phyloP scores from a whole-genome alignment of 306 rosid species.

The Lupinus albus region DNA sequence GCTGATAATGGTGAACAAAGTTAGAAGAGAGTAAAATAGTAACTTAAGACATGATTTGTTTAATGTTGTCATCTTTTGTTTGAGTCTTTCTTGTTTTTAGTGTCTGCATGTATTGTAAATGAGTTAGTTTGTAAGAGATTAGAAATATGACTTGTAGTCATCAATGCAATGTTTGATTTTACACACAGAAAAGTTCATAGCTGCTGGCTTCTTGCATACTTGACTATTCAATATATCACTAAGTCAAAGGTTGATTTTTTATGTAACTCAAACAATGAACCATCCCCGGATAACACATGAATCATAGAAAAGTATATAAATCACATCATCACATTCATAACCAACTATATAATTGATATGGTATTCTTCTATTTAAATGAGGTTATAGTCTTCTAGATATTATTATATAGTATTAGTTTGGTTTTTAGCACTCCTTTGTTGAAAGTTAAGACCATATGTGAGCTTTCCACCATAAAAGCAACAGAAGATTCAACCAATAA shows the following conservation, averaged over 20 bases:
- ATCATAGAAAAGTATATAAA: too few relatives aligned
- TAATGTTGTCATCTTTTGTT: conserved; percentile 42
- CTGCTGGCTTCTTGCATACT: conserved; percentile 5
- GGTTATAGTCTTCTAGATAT: too few relatives aligned
- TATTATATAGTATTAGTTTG: too few relatives aligned
- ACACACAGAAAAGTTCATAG: conserved; percentile 13
- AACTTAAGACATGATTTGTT: conserved; percentile 8
- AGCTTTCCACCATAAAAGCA: not conserved
- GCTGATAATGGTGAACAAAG: conserved; percentile 24
- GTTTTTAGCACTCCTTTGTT: not conserved
- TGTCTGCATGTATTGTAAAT: conserved; percentile 22
- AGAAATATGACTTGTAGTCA: not conserved
- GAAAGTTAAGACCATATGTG: not conserved
- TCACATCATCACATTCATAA: not conserved
- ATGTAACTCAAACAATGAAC: not conserved
- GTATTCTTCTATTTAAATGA: not conserved
- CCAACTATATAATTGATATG: not conserved
- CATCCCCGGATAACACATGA: not conserved
- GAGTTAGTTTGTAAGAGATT: not conserved
- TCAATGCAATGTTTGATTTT: not conserved
- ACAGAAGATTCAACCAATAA: not conserved
- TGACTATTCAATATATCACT: not conserved
- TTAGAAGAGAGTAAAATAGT: conserved; percentile 21
- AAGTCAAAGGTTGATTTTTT: not conserved
- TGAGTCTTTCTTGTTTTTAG: not conserved